Percentiles rank a stretch among this genome's conserved stretches.
phyloP scores from a whole-genome alignment of 306 rosid species.

The Sesbania bispinosa region DNA sequence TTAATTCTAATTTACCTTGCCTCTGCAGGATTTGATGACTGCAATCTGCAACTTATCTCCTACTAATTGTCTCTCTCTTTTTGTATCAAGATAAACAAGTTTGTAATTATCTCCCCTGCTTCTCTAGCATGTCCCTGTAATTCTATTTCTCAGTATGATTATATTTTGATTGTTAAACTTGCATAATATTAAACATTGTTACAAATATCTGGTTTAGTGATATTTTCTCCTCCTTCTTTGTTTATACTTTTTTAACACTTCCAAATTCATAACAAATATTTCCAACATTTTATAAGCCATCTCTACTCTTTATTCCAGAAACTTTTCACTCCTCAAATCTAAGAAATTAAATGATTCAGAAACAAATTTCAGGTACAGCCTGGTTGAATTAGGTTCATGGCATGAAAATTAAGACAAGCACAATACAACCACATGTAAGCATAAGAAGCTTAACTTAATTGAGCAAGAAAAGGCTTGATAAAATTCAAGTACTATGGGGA shows the following conservation, averaged over 20 bases:
- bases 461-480: neutral
- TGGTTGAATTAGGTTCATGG: neutral
- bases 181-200: too few species aligned
- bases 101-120: too few species aligned
- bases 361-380: neutral
- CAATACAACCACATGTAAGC: neutral
- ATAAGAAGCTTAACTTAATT: conserved; percentile 1
- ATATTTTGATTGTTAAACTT: too few species aligned
- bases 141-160: too few species aligned
- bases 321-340: neutral
- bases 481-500: conserved; percentile 64
- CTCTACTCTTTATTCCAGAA: neutral
- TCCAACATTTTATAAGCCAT: neutral
- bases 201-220: too few species aligned
- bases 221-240: neutral
- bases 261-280: neutral
- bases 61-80: too few species aligned
- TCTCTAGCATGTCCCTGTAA: too few species aligned
- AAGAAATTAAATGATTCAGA: conserved; percentile 9
- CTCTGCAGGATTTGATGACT: too few species aligned
- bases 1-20: too few species aligned
- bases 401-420: conserved; percentile 12
- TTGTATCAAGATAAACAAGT: too few species aligned
- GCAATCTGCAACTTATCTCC: too few species aligned
- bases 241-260: neutral